Evolutionary conservation across 192 early-diverging fungal genomes (phyloP).

Genomic region (Coemansia asiatica): DNA sequence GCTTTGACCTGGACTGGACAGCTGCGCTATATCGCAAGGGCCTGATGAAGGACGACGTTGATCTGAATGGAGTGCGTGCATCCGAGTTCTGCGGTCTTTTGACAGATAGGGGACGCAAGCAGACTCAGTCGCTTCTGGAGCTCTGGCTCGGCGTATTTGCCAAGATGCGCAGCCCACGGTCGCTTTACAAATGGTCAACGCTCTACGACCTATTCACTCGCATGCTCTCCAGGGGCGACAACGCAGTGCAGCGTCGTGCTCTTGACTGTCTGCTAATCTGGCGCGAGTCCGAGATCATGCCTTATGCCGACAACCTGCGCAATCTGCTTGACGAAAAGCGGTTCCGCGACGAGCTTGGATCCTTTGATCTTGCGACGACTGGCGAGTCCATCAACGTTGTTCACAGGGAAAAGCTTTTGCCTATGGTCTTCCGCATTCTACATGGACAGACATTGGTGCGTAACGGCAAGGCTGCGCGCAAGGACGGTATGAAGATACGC

Average conservation of each 20-base stretch:
- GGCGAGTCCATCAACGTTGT: conserved; percentile 61
- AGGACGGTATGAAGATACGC: conserved; percentile 68
- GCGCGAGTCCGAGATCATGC: conserved; percentile 65
- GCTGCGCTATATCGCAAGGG: conserved; percentile 24
- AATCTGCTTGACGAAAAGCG: conserved; percentile 77
- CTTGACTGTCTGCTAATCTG: conserved; percentile 85
- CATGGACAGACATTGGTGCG: conserved; percentile 88
- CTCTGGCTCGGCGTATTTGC: conserved; percentile 44
- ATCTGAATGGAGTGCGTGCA: conserved; percentile 8
- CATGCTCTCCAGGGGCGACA: conserved; percentile 80
- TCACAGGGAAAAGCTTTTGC: conserved; percentile 72
- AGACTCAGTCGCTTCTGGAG: conserved; percentile 17
- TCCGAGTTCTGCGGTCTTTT: conserved; percentile 27
- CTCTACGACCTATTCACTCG: conserved; percentile 59
- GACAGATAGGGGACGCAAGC: conserved; percentile 18
- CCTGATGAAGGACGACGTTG: conserved; percentile 12
- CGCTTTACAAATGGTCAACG: conserved; percentile 19
- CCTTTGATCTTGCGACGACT: conserved; percentile 67
- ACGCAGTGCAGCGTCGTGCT: conserved; percentile 71
- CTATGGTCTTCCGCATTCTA: conserved; percentile 76
- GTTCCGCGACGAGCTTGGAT: conserved; percentile 89
- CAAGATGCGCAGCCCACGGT: conserved; percentile 37
- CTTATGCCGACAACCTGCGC: conserved; percentile 76
- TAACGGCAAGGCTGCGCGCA: conserved; percentile 71
- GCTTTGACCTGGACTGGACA: conserved; percentile 38